Conservation (phyloP, 371 early-diverging fungal genomes). For the Circinella umbellata region DNA sequence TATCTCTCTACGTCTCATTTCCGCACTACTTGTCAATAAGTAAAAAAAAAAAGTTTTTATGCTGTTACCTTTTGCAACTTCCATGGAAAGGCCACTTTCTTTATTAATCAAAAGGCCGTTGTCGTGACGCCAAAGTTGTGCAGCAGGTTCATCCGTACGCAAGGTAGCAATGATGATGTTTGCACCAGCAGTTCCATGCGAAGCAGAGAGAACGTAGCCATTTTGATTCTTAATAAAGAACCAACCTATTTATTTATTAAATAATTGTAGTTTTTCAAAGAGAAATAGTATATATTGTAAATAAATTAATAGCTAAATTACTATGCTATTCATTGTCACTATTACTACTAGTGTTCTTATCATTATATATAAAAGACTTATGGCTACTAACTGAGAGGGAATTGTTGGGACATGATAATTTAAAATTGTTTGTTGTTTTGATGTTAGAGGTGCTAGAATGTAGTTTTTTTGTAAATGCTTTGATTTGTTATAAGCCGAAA, state of each 20-base stretch:
- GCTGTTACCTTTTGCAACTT: constrained; percentile 56
- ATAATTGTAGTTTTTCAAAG: not conserved
- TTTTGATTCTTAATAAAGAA: constrained; percentile 67
- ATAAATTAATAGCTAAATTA: too few relatives aligned
- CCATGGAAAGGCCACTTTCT: constrained; percentile 60
- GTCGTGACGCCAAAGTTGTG: constrained; percentile 65
- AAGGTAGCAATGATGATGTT: constrained; percentile 42
- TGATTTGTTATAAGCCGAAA: too few relatives aligned
- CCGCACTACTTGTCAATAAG: not conserved
- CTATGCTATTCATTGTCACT: too few relatives aligned
- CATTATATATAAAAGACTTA: not conserved
- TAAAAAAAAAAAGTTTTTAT: constrained; percentile 13
- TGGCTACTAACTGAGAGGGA: constrained; percentile 17
- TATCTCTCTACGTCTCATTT: too few relatives aligned
- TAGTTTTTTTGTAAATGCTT: too few relatives aligned
- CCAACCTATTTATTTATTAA: constrained; percentile 43
- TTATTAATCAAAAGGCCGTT: constrained; percentile 60
- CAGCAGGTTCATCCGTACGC: constrained; percentile 38
- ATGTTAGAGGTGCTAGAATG: too few relatives aligned
- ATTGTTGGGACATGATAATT: constrained; percentile 17
- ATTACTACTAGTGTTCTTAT: too few relatives aligned
- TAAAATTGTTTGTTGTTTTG: not conserved
- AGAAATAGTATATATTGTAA: not conserved
- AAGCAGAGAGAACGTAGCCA: constrained; percentile 54
- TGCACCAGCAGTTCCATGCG: constrained; percentile 39